These are phyloP conservation scores for Cyphellophora europaea DNA, from an alignment of 2,329 filamentous ascomycete genomes.

Conservation along the genomic window DNA sequence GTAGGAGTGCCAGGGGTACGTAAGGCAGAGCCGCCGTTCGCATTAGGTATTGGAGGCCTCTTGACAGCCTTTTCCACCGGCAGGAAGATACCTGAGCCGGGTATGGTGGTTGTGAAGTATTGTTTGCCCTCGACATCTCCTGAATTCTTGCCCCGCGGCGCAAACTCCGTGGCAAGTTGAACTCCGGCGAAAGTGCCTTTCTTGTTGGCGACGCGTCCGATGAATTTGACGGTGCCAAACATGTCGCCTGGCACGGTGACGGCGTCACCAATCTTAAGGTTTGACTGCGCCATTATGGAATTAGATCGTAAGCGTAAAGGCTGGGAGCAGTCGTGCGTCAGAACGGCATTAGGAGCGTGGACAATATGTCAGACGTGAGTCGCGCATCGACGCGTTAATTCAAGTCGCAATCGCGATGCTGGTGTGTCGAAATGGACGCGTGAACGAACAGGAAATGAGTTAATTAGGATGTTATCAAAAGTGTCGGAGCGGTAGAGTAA, in stretches of 20 bases:
- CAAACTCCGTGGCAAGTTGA: conserved; percentile 74
- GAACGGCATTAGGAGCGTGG: no score
- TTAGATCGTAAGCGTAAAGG: no score
- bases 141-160: conserved; percentile 80
- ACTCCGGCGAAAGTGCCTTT: conserved; percentile 87
- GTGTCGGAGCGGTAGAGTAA: no score
- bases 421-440: no score
- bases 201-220: conserved; percentile 80
- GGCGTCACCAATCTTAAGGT: conserved; percentile 16
- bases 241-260: conserved; percentile 57
- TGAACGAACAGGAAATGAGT: no score
- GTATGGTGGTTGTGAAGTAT: conserved; percentile 72
- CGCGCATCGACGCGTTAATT: no score
- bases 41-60: conserved; percentile 48
- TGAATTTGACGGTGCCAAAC: conserved; percentile 79
- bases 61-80: conserved; percentile 72
- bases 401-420: no score
- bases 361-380: no score
- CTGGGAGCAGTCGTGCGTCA: no score
- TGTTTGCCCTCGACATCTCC: conserved; percentile 80
- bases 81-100: conserved; percentile 87
- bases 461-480: no score
- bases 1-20: conserved; percentile 41
- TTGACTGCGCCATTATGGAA: conserved; percentile 1
- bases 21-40: conserved; percentile 25